Conservation (phyloP, 306 rosid genomes). For the Parietaria judaica region DNA sequence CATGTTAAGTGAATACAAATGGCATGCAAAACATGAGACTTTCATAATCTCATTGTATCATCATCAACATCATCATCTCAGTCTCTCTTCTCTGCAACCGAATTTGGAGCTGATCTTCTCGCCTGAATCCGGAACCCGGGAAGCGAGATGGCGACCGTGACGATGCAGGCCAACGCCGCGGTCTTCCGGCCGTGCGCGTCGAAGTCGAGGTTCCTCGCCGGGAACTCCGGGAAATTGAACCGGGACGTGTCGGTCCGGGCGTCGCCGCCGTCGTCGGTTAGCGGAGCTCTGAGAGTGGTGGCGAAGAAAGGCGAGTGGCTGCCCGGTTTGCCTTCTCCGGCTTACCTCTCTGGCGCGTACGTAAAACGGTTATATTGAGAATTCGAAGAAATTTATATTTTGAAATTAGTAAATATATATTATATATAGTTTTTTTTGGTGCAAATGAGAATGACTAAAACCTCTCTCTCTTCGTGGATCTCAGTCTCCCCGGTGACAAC, state of each 20-base stretch:
- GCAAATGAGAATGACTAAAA: background rate
- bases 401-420: too few relatives aligned
- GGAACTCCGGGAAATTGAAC: slow-evolving; percentile 58
- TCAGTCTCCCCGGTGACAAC: slow-evolving; percentile 93
- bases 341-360: slow-evolving; percentile 79
- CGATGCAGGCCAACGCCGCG: slow-evolving; percentile 89
- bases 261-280: slow-evolving; percentile 20
- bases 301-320: slow-evolving; percentile 96
- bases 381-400: too few relatives aligned
- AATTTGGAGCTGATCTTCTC: slow-evolving; percentile 3
- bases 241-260: slow-evolving; percentile 54
- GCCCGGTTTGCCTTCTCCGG: slow-evolving; percentile 83
- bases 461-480: slow-evolving; percentile 6
- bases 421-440: too few relatives aligned
- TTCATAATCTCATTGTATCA: slow-evolving; percentile 6
- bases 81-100: background rate
- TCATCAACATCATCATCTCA: background rate
- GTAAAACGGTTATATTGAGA: too few relatives aligned
- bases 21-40: slow-evolving; percentile 25
- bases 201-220: slow-evolving; percentile 59
- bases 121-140: slow-evolving; percentile 14
- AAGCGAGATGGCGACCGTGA: slow-evolving; percentile 69
- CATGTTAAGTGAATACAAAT: slow-evolving; percentile 34
- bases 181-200: slow-evolving; percentile 60
- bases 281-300: slow-evolving; percentile 56